These are phyloP conservation scores for Nitzschia sp. DNA, from an alignment of 108 stramenopile species.

Conservation along the genomic window DNA sequence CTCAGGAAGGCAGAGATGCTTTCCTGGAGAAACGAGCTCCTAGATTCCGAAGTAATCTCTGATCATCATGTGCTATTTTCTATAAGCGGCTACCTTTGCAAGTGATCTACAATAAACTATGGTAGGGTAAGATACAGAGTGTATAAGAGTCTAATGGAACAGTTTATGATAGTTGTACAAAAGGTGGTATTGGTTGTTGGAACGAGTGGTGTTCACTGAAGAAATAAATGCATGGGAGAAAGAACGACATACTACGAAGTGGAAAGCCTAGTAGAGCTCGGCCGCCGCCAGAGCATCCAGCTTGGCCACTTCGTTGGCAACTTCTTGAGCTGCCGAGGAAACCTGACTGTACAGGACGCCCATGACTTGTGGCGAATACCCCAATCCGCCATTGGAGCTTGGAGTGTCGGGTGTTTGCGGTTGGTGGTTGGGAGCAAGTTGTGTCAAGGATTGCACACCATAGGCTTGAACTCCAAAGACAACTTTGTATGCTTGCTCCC, in stretches of 20 bases:
- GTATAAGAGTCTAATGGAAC: no score
- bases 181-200: no score
- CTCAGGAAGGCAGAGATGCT: conserved; percentile 90
- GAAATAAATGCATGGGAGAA: neutral
- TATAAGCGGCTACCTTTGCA: no score
- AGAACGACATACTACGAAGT: neutral
- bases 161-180: no score
- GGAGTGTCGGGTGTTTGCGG: neutral
- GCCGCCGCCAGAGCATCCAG: conserved; percentile 16
- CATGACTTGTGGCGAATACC: conserved; percentile 16
- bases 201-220: neutral
- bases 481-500: conserved; percentile 35
- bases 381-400: neutral
- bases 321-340: neutral
- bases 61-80: no score
- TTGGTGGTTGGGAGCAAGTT: neutral
- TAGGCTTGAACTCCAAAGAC: conserved; percentile 35
- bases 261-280: neutral
- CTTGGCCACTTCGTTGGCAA: conserved; percentile 7
- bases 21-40: conserved; percentile 87
- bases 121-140: no score
- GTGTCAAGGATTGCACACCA: neutral
- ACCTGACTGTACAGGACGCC: conserved; percentile 11
- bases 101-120: no score
- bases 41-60: conserved; percentile 61